phyloP scores from a whole-genome alignment of 2,329 filamentous ascomycete genomes.

The Epichloe sibirici region DNA sequence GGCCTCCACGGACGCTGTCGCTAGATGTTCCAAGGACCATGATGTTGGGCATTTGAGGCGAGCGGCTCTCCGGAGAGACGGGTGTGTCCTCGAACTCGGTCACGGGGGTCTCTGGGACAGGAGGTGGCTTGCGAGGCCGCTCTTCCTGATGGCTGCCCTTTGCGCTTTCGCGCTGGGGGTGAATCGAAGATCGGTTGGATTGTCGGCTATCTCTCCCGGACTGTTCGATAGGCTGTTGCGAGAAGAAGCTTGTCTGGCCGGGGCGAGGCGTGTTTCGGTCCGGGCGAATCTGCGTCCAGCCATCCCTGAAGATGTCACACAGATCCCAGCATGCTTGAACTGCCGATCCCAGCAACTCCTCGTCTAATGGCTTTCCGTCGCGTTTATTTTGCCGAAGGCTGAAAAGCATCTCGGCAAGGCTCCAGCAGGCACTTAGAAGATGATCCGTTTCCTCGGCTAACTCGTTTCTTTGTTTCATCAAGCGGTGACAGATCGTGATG shows the following conservation, averaged over 20 bases:
- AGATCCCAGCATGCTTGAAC: conserved; percentile 93
- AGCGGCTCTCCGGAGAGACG: conserved; percentile 67
- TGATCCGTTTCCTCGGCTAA: conserved; percentile 73
- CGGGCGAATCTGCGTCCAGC: conserved; percentile 79
- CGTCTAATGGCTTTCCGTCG: conserved; percentile 61
- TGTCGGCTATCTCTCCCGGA: conserved; percentile 35
- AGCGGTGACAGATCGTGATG: conserved; percentile 78
- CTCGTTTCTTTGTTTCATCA: conserved; percentile 88
- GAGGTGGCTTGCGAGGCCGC: conserved; percentile 32
- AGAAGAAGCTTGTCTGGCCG: conserved; percentile 61
- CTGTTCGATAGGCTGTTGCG: conserved; percentile 35
- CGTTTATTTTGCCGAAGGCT: conserved; percentile 72
- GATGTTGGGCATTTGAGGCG: conserved; percentile 71
- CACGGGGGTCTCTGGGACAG: conserved; percentile 76
- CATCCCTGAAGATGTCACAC: conserved; percentile 83
- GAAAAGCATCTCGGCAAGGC: conserved; percentile 84
- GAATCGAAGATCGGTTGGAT: conserved; percentile 37
- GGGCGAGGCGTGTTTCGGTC: conserved; percentile 78
- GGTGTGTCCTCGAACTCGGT: conserved; percentile 91
- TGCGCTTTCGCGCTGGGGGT: conserved; percentile 41
- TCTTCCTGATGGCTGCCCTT: conserved; percentile 35
- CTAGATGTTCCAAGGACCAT: conserved; percentile 65
- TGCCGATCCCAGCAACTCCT: conserved; percentile 75
- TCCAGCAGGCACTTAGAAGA: conserved; percentile 77
- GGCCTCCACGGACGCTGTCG: conserved; percentile 46